Evolutionary conservation across 495 filamentous ascomycete genomes (phyloP).

Genomic region (Penicillium taxi): DNA sequence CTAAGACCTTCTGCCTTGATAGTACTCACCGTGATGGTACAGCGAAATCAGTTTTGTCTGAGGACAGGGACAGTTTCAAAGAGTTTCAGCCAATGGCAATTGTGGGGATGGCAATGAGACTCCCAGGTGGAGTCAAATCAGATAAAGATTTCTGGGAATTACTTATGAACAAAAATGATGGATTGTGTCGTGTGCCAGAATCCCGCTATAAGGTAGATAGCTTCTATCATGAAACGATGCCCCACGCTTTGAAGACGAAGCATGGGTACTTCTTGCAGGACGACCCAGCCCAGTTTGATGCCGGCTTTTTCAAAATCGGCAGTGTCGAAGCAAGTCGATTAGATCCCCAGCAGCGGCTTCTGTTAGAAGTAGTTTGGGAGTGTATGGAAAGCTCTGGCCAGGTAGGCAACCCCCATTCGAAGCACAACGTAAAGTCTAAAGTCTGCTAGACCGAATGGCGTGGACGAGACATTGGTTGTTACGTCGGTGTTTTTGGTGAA

Average conservation of each 20-base stretch:
- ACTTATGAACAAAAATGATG: constrained; percentile 32
- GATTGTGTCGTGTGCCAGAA: constrained; percentile 24
- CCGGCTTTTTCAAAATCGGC: constrained; percentile 30
- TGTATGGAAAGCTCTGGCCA: constrained; percentile 39
- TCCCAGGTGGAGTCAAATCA: constrained; percentile 35
- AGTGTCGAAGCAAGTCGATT: constrained; percentile 39
- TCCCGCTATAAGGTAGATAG: constrained; percentile 31
- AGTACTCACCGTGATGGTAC: no score
- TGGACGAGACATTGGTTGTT: constrained; percentile 38
- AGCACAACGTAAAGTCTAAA: no score
- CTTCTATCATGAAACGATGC: constrained; percentile 15
- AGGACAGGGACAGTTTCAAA: no score
- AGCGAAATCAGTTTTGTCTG: no score
- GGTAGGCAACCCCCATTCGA: constrained; percentile 22
- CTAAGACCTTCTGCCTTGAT: no score
- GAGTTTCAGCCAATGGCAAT: constrained; percentile 45
- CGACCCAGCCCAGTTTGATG: constrained; percentile 22
- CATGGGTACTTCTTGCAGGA: constrained; percentile 48
- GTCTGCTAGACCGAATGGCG: no score
- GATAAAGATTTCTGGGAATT: constrained; percentile 35
- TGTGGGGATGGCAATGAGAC: constrained; percentile 39
- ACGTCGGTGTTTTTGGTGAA: constrained; percentile 40
- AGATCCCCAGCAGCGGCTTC: constrained; percentile 50
- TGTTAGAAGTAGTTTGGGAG: constrained; percentile 45
- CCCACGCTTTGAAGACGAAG: constrained; percentile 20